These are phyloP conservation scores for Fusarium cicatricum DNA, from an alignment of 2,329 filamentous ascomycete species.

Conservation along the genomic window DNA sequence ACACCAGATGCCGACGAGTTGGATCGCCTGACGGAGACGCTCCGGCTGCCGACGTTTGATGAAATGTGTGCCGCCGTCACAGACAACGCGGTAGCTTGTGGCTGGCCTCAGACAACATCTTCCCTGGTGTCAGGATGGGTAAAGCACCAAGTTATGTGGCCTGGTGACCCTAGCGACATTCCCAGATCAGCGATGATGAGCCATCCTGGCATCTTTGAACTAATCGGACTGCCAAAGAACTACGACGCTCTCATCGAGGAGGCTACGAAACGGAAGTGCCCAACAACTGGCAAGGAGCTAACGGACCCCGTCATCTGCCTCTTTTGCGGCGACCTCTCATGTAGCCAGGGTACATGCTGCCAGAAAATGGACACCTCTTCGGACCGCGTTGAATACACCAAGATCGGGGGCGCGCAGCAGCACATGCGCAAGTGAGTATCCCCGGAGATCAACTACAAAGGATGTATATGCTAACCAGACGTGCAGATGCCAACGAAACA, in stretches of 20 bases:
- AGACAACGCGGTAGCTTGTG: slow-evolving; percentile 52
- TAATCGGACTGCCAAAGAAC: slow-evolving; percentile 89
- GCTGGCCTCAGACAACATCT: slow-evolving; percentile 58
- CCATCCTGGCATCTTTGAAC: slow-evolving; percentile 92
- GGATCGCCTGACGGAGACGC: slow-evolving; percentile 77
- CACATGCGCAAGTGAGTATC: slow-evolving; percentile 81
- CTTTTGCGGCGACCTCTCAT: slow-evolving; percentile 97
- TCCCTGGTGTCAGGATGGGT: slow-evolving; percentile 75
- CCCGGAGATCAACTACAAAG: neutral
- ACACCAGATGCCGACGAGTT: slow-evolving; percentile 78
- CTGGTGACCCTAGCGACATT: slow-evolving; percentile 41
- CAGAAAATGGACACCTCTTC: slow-evolving; percentile 66
- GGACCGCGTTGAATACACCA: slow-evolving; percentile 51
- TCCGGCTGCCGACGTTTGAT: slow-evolving; percentile 80
- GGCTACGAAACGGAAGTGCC: slow-evolving; percentile 82
- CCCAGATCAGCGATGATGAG: slow-evolving; percentile 62
- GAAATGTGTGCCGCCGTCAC: slow-evolving; percentile 75
- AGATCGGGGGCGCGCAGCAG: slow-evolving; percentile 86
- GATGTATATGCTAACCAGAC: slow-evolving; percentile 3
- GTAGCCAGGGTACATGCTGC: slow-evolving; percentile 93
- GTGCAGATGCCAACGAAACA: slow-evolving; percentile 81
- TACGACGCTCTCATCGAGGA: slow-evolving; percentile 94
- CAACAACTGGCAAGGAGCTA: slow-evolving; percentile 89
- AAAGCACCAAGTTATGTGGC: slow-evolving; percentile 63
- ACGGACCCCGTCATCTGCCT: slow-evolving; percentile 91